phyloP scores from a whole-genome alignment of 2,329 filamentous ascomycete species.

The Hypoxylon sp. region DNA sequence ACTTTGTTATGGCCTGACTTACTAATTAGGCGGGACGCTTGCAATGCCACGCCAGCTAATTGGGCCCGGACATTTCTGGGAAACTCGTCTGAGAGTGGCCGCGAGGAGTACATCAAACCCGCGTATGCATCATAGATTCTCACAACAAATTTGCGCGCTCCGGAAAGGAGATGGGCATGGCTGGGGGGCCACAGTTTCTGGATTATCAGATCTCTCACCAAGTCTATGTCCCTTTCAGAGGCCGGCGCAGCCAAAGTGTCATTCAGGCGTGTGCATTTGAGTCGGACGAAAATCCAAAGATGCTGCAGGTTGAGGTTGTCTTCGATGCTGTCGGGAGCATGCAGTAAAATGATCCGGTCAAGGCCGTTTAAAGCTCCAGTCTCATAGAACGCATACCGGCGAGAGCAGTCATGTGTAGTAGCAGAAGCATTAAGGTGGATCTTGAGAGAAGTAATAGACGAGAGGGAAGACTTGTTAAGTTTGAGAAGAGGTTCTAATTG shows the following conservation, averaged over 20 bases:
- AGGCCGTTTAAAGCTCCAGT: not conserved
- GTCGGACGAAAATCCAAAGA: not conserved
- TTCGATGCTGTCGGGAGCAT: not conserved
- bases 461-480: not conserved
- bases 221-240: not conserved
- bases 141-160: constrained; percentile 3
- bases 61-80: not conserved
- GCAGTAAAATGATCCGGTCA: not conserved
- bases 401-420: not conserved
- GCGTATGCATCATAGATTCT: not conserved
- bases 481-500: constrained; percentile 10
- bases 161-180: constrained; percentile 1
- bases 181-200: constrained; percentile 11
- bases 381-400: not conserved
- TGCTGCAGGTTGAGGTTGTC: constrained; percentile 2
- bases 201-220: constrained; percentile 5
- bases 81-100: constrained; percentile 7
- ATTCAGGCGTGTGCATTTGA: not conserved
- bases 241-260: not conserved
- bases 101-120: constrained; percentile 12
- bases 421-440: constrained; percentile 2
- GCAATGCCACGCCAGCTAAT: not conserved
- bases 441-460: not conserved
- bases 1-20: not conserved
- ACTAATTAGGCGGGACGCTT: not conserved